These are phyloP conservation scores for Beauveria sp. DNA, from an alignment of 2,329 filamentous ascomycete species.

Conservation along the genomic window DNA sequence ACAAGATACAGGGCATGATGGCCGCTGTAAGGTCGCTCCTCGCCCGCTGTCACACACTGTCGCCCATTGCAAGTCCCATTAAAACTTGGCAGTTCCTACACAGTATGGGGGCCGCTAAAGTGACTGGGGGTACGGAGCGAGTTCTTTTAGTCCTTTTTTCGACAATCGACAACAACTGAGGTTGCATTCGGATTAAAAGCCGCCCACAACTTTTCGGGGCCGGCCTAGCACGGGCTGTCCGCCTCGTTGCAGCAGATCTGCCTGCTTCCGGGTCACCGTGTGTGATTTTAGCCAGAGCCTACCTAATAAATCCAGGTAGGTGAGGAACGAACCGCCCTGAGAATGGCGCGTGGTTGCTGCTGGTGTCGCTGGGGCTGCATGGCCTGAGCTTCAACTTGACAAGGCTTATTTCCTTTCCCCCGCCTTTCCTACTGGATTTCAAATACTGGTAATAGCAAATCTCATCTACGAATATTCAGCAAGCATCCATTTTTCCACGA, in stretches of 20 bases:
- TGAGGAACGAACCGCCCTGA: not conserved
- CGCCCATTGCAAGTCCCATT: too few relatives aligned
- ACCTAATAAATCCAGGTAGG: too few relatives aligned
- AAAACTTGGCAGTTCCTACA: too few relatives aligned
- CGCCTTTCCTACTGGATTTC: not conserved
- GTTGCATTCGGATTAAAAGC: too few relatives aligned
- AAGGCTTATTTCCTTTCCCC: not conserved
- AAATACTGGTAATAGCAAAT: not conserved
- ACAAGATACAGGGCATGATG: too few relatives aligned
- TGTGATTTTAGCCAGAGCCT: too few relatives aligned
- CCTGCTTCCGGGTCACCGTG: not conserved
- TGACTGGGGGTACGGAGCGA: conserved; percentile 6
- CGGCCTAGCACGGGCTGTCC: not conserved
- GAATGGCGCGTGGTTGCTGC: not conserved
- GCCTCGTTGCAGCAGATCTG: not conserved
- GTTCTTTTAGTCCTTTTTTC: not conserved
- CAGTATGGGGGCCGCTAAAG: conserved; percentile 3
- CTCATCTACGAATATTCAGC: not conserved
- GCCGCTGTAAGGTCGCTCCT: too few relatives aligned
- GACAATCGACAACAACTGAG: too few relatives aligned
- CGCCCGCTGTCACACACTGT: too few relatives aligned
- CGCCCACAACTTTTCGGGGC: too few relatives aligned
- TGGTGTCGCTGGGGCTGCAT: not conserved
- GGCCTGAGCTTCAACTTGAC: not conserved
- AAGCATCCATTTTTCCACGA: not conserved